Percentiles rank a stretch among this genome's conserved stretches.
Conservation (phyloP, 108 stramenopile genomes). For the Fistulifera pelliculosa region DNA sequence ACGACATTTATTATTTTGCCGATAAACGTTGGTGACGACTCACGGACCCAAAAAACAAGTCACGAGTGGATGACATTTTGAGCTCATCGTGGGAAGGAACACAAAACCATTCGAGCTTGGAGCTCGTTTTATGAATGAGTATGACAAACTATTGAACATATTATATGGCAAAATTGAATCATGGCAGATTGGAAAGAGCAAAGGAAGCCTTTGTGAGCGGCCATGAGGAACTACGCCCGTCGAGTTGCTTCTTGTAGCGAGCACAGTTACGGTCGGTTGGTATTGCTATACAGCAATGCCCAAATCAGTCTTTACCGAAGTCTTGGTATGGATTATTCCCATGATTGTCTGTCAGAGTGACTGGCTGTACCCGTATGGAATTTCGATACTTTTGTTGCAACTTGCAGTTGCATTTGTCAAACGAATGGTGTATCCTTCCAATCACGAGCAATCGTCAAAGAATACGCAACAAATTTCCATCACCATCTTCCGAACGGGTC, state of each 20-base stretch:
- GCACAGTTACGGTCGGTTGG: slow-evolving; percentile 50
- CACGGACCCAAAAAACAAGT: no score
- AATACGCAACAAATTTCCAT: slow-evolving; percentile 14
- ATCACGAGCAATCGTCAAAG: background rate
- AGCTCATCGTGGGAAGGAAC: no score
- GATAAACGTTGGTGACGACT: no score
- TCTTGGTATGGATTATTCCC: slow-evolving; percentile 50
- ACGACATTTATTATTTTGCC: no score
- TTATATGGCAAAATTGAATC: no score
- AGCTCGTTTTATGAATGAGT: no score
- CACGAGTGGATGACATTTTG: no score
- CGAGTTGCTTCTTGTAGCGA: slow-evolving; percentile 61
- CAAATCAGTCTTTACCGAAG: slow-evolving; percentile 24
- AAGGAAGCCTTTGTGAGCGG: slow-evolving; percentile 85
- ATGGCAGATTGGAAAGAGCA: background rate
- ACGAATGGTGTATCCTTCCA: background rate
- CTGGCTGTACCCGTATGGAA: slow-evolving; percentile 35
- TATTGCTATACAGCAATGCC: slow-evolving; percentile 19
- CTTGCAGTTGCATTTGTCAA: background rate
- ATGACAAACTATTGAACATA: no score
- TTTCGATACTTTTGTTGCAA: slow-evolving; percentile 14
- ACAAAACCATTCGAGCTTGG: no score
- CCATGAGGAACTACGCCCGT: slow-evolving; percentile 45
- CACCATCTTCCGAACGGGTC: slow-evolving; percentile 56
- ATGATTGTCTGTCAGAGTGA: slow-evolving; percentile 56